Percentiles rank a stretch among this genome's conserved stretches.
phyloP scores from a whole-genome alignment of 768 basidiomycete genomes.

The Suillus fuscotomentosus region DNA sequence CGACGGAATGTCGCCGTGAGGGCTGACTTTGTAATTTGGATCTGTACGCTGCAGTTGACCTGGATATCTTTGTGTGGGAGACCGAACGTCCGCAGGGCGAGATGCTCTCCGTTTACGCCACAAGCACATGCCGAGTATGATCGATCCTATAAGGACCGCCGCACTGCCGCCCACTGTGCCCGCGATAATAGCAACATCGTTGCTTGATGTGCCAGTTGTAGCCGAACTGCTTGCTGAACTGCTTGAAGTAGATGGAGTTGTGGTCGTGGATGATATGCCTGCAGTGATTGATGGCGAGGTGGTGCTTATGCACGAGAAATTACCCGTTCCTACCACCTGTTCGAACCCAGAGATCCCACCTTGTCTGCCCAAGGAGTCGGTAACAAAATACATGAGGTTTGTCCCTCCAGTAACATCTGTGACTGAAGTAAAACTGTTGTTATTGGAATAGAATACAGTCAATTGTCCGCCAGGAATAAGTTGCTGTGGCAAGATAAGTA shows the following conservation, averaged over 20 bases:
- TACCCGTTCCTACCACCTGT: constrained; percentile 45
- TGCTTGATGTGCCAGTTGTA: constrained; percentile 14
- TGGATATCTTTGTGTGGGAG: constrained; percentile 23
- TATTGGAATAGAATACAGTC: constrained; percentile 39
- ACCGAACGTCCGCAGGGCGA: constrained; percentile 27
- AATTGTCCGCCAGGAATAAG: constrained; percentile 63
- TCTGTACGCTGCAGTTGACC: constrained; percentile 39
- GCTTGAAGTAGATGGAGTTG: constrained; percentile 18
- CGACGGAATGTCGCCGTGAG: constrained; percentile 18
- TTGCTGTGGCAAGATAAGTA: constrained; percentile 36
- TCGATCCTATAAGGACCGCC: constrained; percentile 49
- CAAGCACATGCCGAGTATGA: constrained; percentile 52
- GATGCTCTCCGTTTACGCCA: constrained; percentile 30
- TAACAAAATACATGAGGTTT: constrained; percentile 54
- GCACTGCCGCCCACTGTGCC: constrained; percentile 49
- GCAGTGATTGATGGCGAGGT: constrained; percentile 52
- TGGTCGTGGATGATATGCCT: neutral
- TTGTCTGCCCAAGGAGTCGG: constrained; percentile 45
- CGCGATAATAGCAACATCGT: constrained; percentile 46
- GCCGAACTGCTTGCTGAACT: constrained; percentile 6
- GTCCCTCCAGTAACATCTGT: constrained; percentile 58
- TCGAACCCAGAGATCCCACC: constrained; percentile 60
- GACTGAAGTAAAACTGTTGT: constrained; percentile 47
- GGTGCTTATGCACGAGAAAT: constrained; percentile 49
- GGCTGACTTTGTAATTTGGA: constrained; percentile 23